Evolutionary conservation across 495 filamentous ascomycete genomes (phyloP).

Genomic region (Astrothelium subdiscretum): DNA sequence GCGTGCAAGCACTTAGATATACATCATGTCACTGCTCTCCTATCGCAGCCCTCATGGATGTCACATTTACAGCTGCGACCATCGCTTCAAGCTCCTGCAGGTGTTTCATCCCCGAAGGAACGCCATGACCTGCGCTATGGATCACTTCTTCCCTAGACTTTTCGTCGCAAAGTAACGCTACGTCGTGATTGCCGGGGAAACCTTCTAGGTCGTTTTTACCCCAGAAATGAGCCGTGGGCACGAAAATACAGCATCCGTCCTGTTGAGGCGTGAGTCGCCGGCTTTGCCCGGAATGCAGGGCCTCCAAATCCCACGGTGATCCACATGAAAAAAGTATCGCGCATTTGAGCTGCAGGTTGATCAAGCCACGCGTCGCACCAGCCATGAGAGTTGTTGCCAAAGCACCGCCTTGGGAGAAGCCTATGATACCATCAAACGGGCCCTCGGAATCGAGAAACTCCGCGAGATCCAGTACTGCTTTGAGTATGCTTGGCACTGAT

Average conservation of each 20-base stretch:
- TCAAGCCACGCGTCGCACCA: neutral
- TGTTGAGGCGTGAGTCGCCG: no score
- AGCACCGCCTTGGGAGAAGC: neutral
- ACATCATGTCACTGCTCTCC: no score
- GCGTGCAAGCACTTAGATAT: no score
- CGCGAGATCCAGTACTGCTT: neutral
- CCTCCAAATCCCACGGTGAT: neutral
- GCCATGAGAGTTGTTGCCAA: neutral
- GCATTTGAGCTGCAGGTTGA: neutral
- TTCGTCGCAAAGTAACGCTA: no score
- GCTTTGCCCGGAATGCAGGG: neutral
- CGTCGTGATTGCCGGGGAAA: no score
- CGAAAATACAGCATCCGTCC: neutral
- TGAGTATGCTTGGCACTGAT: neutral
- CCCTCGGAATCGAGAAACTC: neutral
- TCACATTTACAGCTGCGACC: no score
- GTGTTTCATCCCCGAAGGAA: no score
- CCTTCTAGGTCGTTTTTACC: neutral
- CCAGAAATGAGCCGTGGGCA: neutral
- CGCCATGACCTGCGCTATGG: no score
- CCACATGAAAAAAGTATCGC: neutral
- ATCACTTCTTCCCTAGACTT: no score
- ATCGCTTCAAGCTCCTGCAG: no score
- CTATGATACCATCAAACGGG: neutral
- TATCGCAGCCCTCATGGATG: no score